Percentiles rank a stretch among this genome's conserved stretches.
phyloP scores from a whole-genome alignment of 2,329 filamentous ascomycete genomes.

The Chaetomiaceae sp. region DNA sequence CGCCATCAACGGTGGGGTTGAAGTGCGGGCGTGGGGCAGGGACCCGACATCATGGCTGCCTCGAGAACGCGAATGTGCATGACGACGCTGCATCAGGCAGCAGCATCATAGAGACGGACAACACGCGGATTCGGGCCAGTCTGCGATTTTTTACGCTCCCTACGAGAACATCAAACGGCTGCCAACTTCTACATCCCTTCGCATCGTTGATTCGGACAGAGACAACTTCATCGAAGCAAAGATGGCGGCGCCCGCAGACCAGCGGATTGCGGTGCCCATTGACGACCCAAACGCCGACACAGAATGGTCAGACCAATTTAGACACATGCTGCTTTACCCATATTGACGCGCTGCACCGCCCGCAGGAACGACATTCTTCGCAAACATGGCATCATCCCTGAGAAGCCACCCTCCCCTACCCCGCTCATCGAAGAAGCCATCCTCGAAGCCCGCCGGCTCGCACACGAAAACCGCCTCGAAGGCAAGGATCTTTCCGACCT shows the following conservation, averaged over 20 bases:
- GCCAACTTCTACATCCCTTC: too few species aligned
- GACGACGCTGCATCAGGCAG: conserved; percentile 13
- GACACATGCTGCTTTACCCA: neutral
- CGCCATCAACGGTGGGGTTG: conserved; percentile 13
- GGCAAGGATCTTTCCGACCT: conserved; percentile 93
- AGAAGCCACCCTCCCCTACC: conserved; percentile 92
- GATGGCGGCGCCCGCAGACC: conserved; percentile 58
- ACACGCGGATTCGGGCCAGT: neutral
- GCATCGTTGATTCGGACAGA: neutral
- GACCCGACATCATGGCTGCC: conserved; percentile 4
- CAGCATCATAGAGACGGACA: neutral
- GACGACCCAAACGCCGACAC: conserved; percentile 96
- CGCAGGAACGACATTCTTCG: conserved; percentile 94
- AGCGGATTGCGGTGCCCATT: conserved; percentile 72
- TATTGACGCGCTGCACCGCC: neutral
- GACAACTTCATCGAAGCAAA: neutral
- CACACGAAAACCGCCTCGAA: conserved; percentile 87
- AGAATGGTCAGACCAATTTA: conserved; percentile 64
- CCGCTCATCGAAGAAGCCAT: conserved; percentile 95
- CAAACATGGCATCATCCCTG: conserved; percentile 94
- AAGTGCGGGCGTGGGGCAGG: neutral
- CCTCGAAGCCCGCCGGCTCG: conserved; percentile 70
- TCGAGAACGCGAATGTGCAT: conserved; percentile 1
- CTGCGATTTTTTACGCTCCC: too few species aligned
- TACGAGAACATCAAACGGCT: too few species aligned